phyloP scores from a whole-genome alignment of 352 stramenopile species.

The Peronospora belbahrii region DNA sequence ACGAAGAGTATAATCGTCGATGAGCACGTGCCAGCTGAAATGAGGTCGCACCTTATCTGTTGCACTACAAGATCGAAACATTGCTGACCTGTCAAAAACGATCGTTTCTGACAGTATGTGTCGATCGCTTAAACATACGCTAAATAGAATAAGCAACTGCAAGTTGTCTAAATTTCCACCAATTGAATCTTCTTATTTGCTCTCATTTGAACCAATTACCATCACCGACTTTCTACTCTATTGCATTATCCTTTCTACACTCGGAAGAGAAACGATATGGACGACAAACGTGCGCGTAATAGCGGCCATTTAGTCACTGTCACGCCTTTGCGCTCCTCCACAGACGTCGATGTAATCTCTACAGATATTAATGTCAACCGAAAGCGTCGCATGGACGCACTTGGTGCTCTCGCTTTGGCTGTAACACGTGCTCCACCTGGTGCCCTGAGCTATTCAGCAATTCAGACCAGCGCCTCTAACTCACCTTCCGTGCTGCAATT shows the following conservation, averaged over 20 bases:
- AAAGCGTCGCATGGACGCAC: conserved; percentile 24
- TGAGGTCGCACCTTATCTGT: too few species aligned
- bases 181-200: conserved; percentile 4
- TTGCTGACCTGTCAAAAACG: too few species aligned
- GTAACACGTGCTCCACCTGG: conserved; percentile 10
- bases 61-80: too few species aligned
- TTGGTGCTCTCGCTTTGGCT: conserved; percentile 11
- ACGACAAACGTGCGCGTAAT: conserved; percentile 6
- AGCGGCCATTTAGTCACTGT: conserved; percentile 7
- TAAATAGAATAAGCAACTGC: conserved; percentile 10
- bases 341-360: conserved; percentile 1
- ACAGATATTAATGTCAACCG: conserved; percentile 5
- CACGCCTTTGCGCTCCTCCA: conserved; percentile 17
- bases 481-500: conserved; percentile 22
- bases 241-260: too few species aligned
- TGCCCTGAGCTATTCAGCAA: conserved; percentile 3
- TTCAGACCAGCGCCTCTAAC: conserved; percentile 7
- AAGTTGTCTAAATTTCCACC: conserved; percentile 10
- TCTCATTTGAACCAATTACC: conserved; percentile 3
- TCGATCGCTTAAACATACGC: not conserved
- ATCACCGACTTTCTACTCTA: not conserved
- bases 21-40: too few species aligned
- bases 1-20: too few species aligned
- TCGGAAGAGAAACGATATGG: conserved; percentile 11
- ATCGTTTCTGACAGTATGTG: too few species aligned